A percentile compares a stretch with the other conserved stretches of the same genome.
Evolutionary conservation across 805 yeast genomes (phyloP).

Genomic region (Teunomyces funiuensis): DNA sequence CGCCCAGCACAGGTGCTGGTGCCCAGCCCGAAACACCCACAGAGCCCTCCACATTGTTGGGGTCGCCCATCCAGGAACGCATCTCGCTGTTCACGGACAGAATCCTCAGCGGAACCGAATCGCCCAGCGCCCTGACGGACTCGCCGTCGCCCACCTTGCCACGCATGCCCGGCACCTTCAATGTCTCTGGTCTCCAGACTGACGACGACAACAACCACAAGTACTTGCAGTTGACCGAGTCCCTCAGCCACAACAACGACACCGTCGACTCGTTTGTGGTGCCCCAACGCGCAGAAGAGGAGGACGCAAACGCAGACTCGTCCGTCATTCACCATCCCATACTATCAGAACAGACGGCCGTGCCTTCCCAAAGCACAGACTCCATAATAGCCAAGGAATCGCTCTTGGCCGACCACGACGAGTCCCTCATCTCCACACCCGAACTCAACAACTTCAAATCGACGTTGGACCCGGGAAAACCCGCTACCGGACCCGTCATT

Average conservation of each 20-base stretch:
- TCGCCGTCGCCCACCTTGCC: slow-evolving; percentile 34
- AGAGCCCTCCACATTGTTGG: slow-evolving; percentile 7
- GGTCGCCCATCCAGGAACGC: slow-evolving; percentile 15
- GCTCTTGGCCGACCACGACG: not conserved
- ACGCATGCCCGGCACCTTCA: slow-evolving; percentile 45
- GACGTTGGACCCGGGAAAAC: slow-evolving; percentile 50
- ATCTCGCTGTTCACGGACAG: slow-evolving; percentile 12
- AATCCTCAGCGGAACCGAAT: slow-evolving; percentile 8
- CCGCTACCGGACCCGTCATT: slow-evolving; percentile 11
- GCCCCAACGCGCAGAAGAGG: not conserved
- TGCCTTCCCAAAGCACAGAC: slow-evolving; percentile 4
- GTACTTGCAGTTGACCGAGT: slow-evolving; percentile 12
- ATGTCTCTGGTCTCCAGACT: slow-evolving; percentile 46
- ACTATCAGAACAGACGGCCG: not conserved
- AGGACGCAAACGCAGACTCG: not conserved
- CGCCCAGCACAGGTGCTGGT: not conserved
- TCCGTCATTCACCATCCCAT: not conserved
- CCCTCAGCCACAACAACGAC: slow-evolving; percentile 7
- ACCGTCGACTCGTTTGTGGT: slow-evolving; percentile 8
- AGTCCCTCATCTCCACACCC: slow-evolving; percentile 7
- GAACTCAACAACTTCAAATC: slow-evolving; percentile 21
- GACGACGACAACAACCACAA: slow-evolving; percentile 6
- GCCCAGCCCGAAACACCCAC: too few relatives aligned
- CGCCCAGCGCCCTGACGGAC: not conserved
- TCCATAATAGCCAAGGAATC: slow-evolving; percentile 4